Base-by-base conservation (phyloP, 306 rosid species). In the Vachellia collinsii region DNA sequence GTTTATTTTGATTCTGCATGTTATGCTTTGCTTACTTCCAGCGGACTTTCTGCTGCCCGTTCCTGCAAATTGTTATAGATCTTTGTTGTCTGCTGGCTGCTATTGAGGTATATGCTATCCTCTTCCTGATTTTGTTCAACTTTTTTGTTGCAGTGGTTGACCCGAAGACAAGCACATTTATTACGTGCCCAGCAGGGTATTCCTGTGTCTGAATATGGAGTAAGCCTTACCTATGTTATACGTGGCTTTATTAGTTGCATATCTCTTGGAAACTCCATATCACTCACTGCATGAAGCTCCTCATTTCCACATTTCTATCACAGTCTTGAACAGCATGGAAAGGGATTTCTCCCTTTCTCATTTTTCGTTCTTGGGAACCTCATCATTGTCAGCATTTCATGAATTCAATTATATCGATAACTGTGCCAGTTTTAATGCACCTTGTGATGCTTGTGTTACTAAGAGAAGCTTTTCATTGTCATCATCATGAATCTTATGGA, bases 121-220 rank as follows among this genome's bases (percentile, higher is more conserved):
- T 85, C 50, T 82, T 87, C 83, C 63, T 76, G 77, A 48, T 58
- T 19, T 73, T 64, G 72, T 77, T 80, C 62, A 72, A 80, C 71
- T 62, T 46, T 46, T 81, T 59, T 80, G 38, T 50, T 77, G 68
- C 90, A 95, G 99, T 95, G 99, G 99, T 81, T 92, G 92, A 78
- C 92, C 17, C 91, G 99, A 86, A 92, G 99, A 84, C 91, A 93
- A 79, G 99, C 98, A 81, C 98, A 90, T 90, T 86, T 89, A 62
- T 58, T 95, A 76, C 99, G 97, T 74, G 98, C 98, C 13, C 99
- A 95, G 74, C 98, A 95, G 83, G 99, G 99, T 62, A 91, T 95
- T 70, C 99, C 99, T 74, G 83, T 95, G 37, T 93, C 99, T 43
- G 99, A 95, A 80, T 90, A 90, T 78, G 99, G 98, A 88, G 99